Conservation (phyloP, 805 yeast species). For the Yamadazyma laniorum region DNA sequence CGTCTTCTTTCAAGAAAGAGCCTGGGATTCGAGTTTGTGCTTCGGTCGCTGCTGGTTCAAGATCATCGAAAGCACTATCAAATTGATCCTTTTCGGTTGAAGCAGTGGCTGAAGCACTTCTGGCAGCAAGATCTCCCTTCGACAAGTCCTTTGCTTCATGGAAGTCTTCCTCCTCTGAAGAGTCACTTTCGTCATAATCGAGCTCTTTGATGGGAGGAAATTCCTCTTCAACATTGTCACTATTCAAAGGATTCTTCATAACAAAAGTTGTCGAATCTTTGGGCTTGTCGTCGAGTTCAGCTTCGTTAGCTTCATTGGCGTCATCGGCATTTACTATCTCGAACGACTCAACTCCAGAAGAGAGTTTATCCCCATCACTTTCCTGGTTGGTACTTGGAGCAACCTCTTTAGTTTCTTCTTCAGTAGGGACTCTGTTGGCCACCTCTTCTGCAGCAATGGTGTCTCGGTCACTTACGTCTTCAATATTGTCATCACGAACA, state of each 20-base stretch:
- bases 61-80: constrained; percentile 37
- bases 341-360: constrained; percentile 51
- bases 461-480: constrained; percentile 43
- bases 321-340: constrained; percentile 55
- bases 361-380: constrained; percentile 38
- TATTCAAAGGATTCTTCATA: constrained; percentile 8
- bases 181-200: constrained; percentile 51
- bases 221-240: constrained; percentile 38
- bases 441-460: constrained; percentile 32
- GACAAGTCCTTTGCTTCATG: constrained; percentile 14
- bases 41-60: constrained; percentile 18
- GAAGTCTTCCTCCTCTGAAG: constrained; percentile 32
- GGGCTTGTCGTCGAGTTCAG: constrained; percentile 2
- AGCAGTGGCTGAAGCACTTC: constrained; percentile 1
- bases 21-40: constrained; percentile 6
- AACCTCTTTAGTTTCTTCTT: constrained; percentile 17
- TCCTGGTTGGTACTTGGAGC: constrained; percentile 22
- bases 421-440: constrained; percentile 14
- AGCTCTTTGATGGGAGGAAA: constrained; percentile 64
- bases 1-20: not conserved
- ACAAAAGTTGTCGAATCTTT: constrained; percentile 10
- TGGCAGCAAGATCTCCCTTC: constrained; percentile 5
- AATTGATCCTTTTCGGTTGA: constrained; percentile 20
- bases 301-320: constrained; percentile 23
- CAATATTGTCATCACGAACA: constrained; percentile 70